Conservation (phyloP, 2,329 filamentous ascomycete genomes). For the Ophiostoma perfectum region DNA sequence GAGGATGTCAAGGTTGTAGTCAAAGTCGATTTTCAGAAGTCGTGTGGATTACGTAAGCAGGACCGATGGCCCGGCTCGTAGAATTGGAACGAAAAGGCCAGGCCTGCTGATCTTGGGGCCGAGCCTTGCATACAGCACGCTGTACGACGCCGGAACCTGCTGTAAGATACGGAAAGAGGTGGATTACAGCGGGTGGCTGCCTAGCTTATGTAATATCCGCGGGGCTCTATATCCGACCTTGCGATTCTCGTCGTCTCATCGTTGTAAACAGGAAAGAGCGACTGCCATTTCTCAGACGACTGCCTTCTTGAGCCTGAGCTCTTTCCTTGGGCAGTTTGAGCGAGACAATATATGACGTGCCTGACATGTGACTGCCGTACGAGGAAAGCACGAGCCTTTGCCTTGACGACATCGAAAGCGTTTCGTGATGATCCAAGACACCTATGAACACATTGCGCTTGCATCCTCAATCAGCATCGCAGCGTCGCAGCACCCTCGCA, state of each 20-base stretch:
- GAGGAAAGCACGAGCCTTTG: background rate
- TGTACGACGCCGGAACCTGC: background rate
- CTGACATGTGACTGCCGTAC: background rate
- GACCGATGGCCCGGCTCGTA: no score
- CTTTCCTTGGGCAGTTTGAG: background rate
- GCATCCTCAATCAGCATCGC: background rate
- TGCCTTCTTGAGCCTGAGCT: background rate
- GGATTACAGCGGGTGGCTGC: background rate
- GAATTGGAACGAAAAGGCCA: no score
- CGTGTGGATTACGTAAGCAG: no score
- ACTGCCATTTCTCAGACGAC: background rate
- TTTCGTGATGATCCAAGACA: background rate
- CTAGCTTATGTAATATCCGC: background rate
- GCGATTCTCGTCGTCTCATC: background rate
- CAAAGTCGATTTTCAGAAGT: no score
- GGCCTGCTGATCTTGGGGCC: background rate
- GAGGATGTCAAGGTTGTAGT: no score
- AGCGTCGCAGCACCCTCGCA: background rate
- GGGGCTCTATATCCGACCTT: background rate
- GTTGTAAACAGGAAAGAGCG: background rate
- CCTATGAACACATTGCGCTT: background rate
- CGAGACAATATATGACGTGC: background rate
- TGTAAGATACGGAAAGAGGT: background rate
- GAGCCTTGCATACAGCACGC: background rate
- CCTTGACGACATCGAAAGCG: background rate